These are phyloP conservation scores for Penicillium vulpinum DNA, from an alignment of 2,329 filamentous ascomycete genomes.

Conservation along the genomic window DNA sequence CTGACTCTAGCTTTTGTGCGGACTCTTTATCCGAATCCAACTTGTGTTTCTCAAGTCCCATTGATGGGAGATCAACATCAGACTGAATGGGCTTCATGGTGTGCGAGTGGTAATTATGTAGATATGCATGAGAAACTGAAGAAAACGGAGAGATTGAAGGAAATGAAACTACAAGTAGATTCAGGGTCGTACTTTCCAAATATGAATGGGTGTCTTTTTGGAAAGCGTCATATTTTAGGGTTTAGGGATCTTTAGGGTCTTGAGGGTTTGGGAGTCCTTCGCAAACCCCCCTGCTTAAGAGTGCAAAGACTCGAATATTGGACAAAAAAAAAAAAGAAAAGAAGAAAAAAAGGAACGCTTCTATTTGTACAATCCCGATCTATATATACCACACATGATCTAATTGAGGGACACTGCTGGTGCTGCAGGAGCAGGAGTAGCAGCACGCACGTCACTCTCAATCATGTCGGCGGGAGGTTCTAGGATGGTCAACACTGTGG, in stretches of 20 bases:
- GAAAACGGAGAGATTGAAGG: not conserved
- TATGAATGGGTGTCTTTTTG: not conserved
- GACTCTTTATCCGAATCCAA: not conserved
- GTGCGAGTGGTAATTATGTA: not conserved
- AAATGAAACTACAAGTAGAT: not conserved
- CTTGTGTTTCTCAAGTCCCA: not conserved
- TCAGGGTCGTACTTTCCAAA: not conserved
- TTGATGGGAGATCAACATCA: not conserved
- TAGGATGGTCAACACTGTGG: constrained; percentile 10
- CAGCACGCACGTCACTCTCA: constrained; percentile 42
- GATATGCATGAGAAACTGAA: not conserved
- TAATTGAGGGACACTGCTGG: constrained; percentile 54
- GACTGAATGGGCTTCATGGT: not conserved
- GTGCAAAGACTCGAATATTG: not conserved
- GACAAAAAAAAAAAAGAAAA: constrained; percentile 2
- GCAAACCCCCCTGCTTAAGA: not conserved
- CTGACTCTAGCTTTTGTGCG: not conserved
- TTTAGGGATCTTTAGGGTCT: not conserved
- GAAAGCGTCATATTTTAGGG: not conserved
- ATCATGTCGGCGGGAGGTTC: constrained; percentile 53
- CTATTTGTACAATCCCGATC: constrained; percentile 31
- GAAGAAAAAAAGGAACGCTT: constrained; percentile 17
- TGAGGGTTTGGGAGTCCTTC: not conserved
- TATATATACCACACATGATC: constrained; percentile 24
- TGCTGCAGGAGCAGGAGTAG: constrained; percentile 47